A percentile compares a stretch with the other conserved stretches of the same genome.
Conservation (phyloP, 768 basidiomycete species). For the Tricholoma saponaceum region DNA sequence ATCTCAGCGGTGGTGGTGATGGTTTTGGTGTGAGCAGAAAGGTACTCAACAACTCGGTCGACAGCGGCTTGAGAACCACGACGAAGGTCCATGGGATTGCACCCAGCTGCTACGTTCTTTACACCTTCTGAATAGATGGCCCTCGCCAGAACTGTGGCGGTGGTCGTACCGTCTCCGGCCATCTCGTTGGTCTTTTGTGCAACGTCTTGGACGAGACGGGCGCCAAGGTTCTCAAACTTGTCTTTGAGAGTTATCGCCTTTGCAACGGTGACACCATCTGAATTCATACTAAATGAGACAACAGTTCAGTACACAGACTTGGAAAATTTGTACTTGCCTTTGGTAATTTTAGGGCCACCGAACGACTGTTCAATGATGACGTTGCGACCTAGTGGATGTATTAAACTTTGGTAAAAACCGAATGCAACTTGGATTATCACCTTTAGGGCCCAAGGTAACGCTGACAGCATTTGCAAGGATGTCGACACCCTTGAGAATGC, state of each 20-base stretch:
- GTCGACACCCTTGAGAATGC: constrained; percentile 94
- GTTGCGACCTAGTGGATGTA: constrained; percentile 66
- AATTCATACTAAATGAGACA: constrained; percentile 7
- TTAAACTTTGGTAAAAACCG: background rate
- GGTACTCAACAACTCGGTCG: constrained; percentile 88
- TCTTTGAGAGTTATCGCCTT: constrained; percentile 93
- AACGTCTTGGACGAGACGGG: constrained; percentile 92
- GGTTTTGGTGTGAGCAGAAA: constrained; percentile 83
- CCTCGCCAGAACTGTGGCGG: constrained; percentile 93
- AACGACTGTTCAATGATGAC: constrained; percentile 96
- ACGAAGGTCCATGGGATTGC: constrained; percentile 99
- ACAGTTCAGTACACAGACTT: background rate
- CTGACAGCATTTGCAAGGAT: constrained; percentile 95
- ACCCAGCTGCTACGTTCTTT: constrained; percentile 98
- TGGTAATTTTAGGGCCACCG: constrained; percentile 93
- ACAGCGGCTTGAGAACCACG: constrained; percentile 98
- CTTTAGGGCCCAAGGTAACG: constrained; percentile 96
- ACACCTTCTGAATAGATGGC: constrained; percentile 99
- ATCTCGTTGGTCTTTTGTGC: constrained; percentile 96
- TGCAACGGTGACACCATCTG: constrained; percentile 97
- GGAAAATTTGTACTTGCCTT: constrained; percentile 50
- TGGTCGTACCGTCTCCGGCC: constrained; percentile 97
- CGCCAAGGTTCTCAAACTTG: constrained; percentile 99
- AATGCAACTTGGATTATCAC: constrained; percentile 29
- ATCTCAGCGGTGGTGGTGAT: constrained; percentile 98